Conservation (phyloP, 2,329 filamentous ascomycete species). For the Aspergillus cejpii region DNA sequence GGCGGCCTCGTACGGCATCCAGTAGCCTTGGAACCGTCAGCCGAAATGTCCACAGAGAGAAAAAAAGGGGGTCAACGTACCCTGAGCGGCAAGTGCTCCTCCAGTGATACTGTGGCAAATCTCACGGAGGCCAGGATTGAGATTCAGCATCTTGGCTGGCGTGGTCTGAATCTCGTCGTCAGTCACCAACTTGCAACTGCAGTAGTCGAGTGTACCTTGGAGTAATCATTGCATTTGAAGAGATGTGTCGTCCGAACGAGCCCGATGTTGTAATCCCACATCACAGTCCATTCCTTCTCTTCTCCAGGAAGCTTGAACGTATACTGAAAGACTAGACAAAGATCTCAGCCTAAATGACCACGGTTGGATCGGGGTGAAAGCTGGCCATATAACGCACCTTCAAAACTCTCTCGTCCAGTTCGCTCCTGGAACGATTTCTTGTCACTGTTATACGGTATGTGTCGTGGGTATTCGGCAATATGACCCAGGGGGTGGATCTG, state of each 20-base stretch:
- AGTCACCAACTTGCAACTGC: not conserved
- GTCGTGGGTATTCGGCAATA: constrained; percentile 57
- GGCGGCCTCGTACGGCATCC: constrained; percentile 87
- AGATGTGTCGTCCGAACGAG: constrained; percentile 90
- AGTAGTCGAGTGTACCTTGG: constrained; percentile 59
- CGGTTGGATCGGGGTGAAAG: not conserved
- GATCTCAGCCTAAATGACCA: not conserved
- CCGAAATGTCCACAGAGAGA: not conserved
- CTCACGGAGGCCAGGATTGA: constrained; percentile 76
- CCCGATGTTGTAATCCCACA: constrained; percentile 97
- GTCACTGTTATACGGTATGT: constrained; percentile 90
- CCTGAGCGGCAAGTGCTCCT: constrained; percentile 82
- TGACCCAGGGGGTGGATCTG: constrained; percentile 58
- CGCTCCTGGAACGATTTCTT: constrained; percentile 84
- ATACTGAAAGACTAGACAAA: constrained; percentile 52
- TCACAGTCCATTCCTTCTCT: constrained; percentile 63
- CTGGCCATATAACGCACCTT: constrained; percentile 54
- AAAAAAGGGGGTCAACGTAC: constrained; percentile 43
- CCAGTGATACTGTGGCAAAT: constrained; percentile 93
- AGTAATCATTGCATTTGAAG: constrained; percentile 82
- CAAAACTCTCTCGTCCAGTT: constrained; percentile 80
- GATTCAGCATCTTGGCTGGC: constrained; percentile 71
- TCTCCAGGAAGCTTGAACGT: constrained; percentile 65
- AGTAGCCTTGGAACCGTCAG: constrained; percentile 63
- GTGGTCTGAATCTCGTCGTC: constrained; percentile 57